A percentile compares a stretch with the other conserved stretches of the same genome.
phyloP scores from a whole-genome alignment of 345 rosid genomes.

The Eucalyptus marginata region DNA sequence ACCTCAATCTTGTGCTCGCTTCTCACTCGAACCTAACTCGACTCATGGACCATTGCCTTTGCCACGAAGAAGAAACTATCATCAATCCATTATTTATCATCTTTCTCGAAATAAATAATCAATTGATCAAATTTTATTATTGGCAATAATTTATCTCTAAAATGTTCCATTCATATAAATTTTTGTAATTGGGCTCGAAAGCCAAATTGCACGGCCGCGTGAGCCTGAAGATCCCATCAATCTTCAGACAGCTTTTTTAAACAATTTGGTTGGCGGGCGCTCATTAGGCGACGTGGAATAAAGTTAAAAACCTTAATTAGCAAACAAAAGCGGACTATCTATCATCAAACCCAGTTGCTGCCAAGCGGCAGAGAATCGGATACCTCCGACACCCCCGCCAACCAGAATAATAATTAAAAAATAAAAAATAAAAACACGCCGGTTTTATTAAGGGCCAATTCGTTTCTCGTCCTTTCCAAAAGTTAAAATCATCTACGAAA shows the following conservation, averaged over 20 bases:
- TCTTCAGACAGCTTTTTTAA: neutral
- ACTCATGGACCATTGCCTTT: neutral
- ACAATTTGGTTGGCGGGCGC: neutral
- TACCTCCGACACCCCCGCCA: neutral
- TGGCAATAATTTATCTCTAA: rapidly evolving
- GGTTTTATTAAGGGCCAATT: neutral
- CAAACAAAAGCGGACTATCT: neutral
- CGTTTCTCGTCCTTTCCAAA: neutral
- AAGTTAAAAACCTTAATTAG: neutral
- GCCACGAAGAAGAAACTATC: neutral
- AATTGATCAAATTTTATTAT: rapidly evolving
- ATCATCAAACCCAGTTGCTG: neutral
- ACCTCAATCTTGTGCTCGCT: neutral
- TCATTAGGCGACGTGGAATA: neutral
- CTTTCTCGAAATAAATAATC: rapidly evolving
- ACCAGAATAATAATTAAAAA: neutral
- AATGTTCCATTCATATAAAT: rapidly evolving
- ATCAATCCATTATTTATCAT: rapidly evolving
- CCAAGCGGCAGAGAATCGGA: neutral
- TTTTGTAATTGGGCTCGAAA: neutral
- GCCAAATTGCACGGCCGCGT: neutral
- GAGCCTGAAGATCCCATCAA: neutral
- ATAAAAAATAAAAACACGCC: neutral
- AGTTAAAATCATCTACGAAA: neutral
- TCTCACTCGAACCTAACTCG: rapidly evolving